Base-by-base conservation (phyloP, 148 eudicot genomes). In the Rhododendron ovatum region DNA sequence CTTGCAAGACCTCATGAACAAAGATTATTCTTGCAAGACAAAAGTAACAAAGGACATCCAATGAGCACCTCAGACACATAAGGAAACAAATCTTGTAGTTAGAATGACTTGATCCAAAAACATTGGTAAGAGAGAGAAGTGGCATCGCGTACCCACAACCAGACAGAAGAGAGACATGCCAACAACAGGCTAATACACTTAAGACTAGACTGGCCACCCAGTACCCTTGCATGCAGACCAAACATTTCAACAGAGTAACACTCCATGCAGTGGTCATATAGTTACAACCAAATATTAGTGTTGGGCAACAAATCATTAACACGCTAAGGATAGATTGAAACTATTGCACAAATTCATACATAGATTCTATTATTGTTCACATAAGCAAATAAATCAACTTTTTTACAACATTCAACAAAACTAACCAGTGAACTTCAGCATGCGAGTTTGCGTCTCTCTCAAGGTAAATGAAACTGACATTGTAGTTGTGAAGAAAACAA, bases 401-500 rank as follows among this genome's bases (percentile, higher is more conserved):
- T 33, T 83, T 8, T 20, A 63, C 43, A 39, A 53, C 28, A 43
- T 1, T 55, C 81, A 80, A 69, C 13, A 90, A 85, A 87, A 88
- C 88, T 89, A 87, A 97, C 98, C 98, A 91, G 99, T 95, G 88
- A 98, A 98, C 91, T 94, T 98, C 86, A 98, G 94, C 99, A 98
- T 95, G 45, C 98, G 98, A 57, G 98, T 95, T 89, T 98, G 99
- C 24, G 99, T 98, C 91, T 98, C 99, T 90, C 99, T 93, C 90
- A 98, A 84, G 33, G 99, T 98, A 89, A 98, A 98, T 53, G 99
- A 95, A 85, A 98, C 99, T 67, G 99, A 98, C 99, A 98, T 98
- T 74, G 99, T 98, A 83, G 99, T 98, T 41, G 99, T 98, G 91
- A 98, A 98, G 96, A 98, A 98, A 88, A 98, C 99, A 90, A 98